Evolutionary conservation across 2,329 filamentous ascomycete species (phyloP), one percentile per base, ranked within the genome.

Genomic region (Zasmidium angulare): DNA sequence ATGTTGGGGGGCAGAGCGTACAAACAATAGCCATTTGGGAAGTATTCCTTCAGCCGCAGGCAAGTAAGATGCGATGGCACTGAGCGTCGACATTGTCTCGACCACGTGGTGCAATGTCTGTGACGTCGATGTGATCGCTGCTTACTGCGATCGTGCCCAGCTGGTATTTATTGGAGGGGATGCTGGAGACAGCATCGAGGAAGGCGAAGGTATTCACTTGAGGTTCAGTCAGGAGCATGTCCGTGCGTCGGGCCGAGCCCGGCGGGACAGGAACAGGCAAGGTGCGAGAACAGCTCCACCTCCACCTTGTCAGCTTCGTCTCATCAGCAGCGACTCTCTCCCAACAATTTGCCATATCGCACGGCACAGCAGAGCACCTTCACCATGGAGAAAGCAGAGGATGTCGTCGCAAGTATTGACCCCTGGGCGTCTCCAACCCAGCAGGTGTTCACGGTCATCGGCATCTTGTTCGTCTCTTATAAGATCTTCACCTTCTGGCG

Each of bases 11-110:
- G 20, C 20, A 36, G 19, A 22, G 73, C 79, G 50, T 78, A 88
- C 86, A 64, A 89, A 79, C 65, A 88, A 77, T 10, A 89, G 83
- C 85, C 85, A 88, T 75, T 85, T 83, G 48, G 86, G 86, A 26
- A 88, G 77, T 7, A 83, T 71, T 40, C 86, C 85, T 50, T 77
- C 75, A 47, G 69, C 65, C 2, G 71, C 74, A 1, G 79, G 79
- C n/a, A 81, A 72, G 65, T 76, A 77, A 56, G 73, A 74, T 14
- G 68, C 56, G 11, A 79, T 46, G 9, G 59, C 59, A 11, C 40
- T 31, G 1, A 51, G n/a, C 36, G 17, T 46, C 14, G 64, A 60
- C 60, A 63, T 66, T 40, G 7, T 55, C n/a, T 11, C 26, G 11
- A 29, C 26, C 4, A 20, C 20, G n/a, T 21, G 7, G 3, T 48